Evolutionary conservation across 1,139 yeast genomes (phyloP).

Genomic region (Scheffersomyces parashehatae): DNA sequence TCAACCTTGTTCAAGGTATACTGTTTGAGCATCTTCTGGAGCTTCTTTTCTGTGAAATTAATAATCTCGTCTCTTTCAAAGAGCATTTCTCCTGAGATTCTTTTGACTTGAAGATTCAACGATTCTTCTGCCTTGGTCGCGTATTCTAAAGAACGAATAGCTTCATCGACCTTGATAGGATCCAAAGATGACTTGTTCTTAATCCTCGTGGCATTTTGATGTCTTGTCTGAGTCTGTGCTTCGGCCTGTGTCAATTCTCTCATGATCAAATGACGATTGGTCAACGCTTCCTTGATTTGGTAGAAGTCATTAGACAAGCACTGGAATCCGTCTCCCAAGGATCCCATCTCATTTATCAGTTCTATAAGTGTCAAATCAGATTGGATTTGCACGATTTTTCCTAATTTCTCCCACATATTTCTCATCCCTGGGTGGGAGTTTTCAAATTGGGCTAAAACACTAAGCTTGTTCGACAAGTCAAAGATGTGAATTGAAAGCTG

Average conservation of each 20-base stretch:
- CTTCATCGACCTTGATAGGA: conserved; percentile 90
- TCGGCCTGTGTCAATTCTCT: conserved; percentile 84
- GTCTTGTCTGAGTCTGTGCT: conserved; percentile 66
- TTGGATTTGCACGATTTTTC: conserved; percentile 64
- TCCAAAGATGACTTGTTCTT: conserved; percentile 76
- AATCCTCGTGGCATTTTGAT: conserved; percentile 71
- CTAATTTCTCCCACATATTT: conserved; percentile 78
- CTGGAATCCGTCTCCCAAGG: conserved; percentile 74
- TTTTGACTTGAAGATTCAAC: conserved; percentile 68
- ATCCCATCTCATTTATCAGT: conserved; percentile 72
- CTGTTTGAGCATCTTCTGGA: conserved; percentile 56
- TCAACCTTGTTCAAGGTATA: conserved; percentile 76
- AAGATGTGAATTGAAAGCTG: conserved; percentile 56
- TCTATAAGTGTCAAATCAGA: conserved; percentile 79
- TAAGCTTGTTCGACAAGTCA: conserved; percentile 65
- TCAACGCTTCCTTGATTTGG: conserved; percentile 86
- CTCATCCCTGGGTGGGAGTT: conserved; percentile 62
- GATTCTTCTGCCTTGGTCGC: conserved; percentile 81
- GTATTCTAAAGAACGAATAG: conserved; percentile 73
- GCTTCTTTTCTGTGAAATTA: conserved; percentile 54
- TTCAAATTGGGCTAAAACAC: conserved; percentile 52
- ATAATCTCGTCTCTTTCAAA: conserved; percentile 65
- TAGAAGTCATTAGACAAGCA: conserved; percentile 73
- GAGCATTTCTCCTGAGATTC: conserved; percentile 85
- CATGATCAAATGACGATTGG: conserved; percentile 90